Evolutionary conservation across 208 protist species (phyloP), one percentile per base, ranked within the genome.

Genomic region (Willaertia magna): DNA sequence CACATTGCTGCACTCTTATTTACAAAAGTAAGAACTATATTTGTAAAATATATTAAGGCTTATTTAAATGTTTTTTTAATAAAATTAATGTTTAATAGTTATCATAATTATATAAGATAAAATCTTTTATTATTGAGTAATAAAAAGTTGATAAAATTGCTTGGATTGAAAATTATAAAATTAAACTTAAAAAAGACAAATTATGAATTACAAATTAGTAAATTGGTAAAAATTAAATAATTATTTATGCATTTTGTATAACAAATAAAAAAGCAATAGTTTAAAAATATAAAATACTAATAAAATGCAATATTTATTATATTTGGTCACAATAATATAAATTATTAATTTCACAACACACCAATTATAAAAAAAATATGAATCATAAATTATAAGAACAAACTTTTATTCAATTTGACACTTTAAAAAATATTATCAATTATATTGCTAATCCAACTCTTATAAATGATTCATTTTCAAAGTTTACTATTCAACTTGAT

Each of bases 21-120:
- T 43, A 74, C 86, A 44, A 88, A 89, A 16, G 88, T 92, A 34
- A 83, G 90, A 39, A 88, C 89, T 49, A 90, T 92, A 76, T 92
- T 92, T 79, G 85, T 89, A 30, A 91, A 91, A 40, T 87, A 88
- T 20, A 85, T 91, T n/a, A 61, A 89, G 67, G 90, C 88, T 61
- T 92, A 92, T 52, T 86, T 91, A 11, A 90, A 92, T 76, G 88
- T 89, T 30, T 92, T 92, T 88, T 92, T 92, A 84, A 87, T 92
- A 20, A 75, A 88, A 30, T 89, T 89, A 74, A 90, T 91, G 16
- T 89, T 87, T 49, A 79, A 22, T 2, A 51, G 26, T 51, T 18
- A 87, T 4, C 46, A 83, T 43, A 43, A 55, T 55, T 18, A 39
- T 83, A 43, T 49, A 26, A 83, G 46, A 55, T 4, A 22, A 26